Conservation (phyloP, 495 filamentous ascomycete genomes). For the Podospora pseudopauciseta region DNA sequence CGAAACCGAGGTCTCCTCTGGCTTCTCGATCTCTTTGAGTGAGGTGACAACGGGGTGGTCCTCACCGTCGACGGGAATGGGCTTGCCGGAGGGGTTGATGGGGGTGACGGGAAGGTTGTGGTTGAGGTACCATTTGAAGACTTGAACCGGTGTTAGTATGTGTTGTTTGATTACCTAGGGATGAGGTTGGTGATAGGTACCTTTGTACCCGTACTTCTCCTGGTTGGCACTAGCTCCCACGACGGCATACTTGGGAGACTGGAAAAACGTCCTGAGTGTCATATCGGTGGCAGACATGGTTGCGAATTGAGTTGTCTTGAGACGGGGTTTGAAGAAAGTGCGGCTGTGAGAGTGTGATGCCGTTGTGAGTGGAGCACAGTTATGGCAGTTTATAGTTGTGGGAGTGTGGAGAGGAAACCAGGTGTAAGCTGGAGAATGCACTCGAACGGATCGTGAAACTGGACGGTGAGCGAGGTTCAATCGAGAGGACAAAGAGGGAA, state of each 20-base stretch:
- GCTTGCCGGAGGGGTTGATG: slow-evolving; percentile 68
- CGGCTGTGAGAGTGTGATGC: neutral
- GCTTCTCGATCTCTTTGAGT: slow-evolving; percentile 58
- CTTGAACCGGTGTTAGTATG: slow-evolving; percentile 45
- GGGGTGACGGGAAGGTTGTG: slow-evolving; percentile 75
- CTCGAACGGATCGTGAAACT: neutral
- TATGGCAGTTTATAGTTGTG: neutral
- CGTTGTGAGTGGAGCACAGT: neutral
- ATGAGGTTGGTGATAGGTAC: slow-evolving; percentile 37
- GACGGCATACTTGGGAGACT: slow-evolving; percentile 77
- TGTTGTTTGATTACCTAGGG: neutral
- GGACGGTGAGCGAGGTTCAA: neutral
- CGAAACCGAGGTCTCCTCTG: slow-evolving; percentile 68
- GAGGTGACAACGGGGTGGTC: slow-evolving; percentile 62
- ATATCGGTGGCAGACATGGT: slow-evolving; percentile 50
- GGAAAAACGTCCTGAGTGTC: slow-evolving; percentile 75
- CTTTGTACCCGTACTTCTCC: slow-evolving; percentile 86
- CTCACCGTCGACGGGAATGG: slow-evolving; percentile 50
- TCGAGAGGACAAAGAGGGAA: neutral
- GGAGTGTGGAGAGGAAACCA: neutral
- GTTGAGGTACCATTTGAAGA: slow-evolving; percentile 82
- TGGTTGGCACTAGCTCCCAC: slow-evolving; percentile 84
- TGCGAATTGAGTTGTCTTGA: slow-evolving; percentile 14
- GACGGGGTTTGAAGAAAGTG: neutral
- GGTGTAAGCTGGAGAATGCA: neutral